Evolutionary conservation across 2,329 filamentous ascomycete species (phyloP).

Genomic region (Cercospora citrullina): DNA sequence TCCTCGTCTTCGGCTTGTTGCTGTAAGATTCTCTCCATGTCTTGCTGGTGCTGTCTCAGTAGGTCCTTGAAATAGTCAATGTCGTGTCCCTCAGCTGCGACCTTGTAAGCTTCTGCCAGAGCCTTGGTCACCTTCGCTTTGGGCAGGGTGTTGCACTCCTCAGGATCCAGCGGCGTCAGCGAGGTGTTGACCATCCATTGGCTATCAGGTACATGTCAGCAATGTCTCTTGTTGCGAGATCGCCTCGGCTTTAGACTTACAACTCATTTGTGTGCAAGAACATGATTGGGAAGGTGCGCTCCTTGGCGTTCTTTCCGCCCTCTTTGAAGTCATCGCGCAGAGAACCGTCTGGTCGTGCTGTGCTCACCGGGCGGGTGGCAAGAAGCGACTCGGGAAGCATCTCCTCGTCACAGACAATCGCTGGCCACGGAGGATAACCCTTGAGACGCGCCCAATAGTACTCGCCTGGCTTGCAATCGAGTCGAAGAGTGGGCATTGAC

Average conservation of each 20-base stretch:
- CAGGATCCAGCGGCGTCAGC: constrained; percentile 72
- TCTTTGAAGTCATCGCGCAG: constrained; percentile 86
- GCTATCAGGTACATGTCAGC: constrained; percentile 51
- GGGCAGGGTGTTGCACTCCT: constrained; percentile 65
- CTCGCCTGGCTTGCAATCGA: constrained; percentile 85
- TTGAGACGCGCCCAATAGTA: constrained; percentile 92
- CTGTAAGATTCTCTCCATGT: constrained; percentile 43
- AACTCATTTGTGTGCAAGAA: constrained; percentile 95
- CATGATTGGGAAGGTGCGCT: constrained; percentile 92
- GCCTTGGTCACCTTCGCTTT: constrained; percentile 79
- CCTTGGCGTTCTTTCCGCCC: constrained; percentile 79
- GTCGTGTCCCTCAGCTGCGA: constrained; percentile 76
- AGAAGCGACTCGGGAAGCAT: constrained; percentile 84
- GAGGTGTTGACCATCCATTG: constrained; percentile 88
- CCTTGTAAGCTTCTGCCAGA: constrained; percentile 73
- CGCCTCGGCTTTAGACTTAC: constrained; percentile 60
- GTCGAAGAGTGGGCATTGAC: constrained; percentile 65
- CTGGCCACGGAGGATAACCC: constrained; percentile 92
- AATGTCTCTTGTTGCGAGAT: neutral
- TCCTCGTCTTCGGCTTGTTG: constrained; percentile 44
- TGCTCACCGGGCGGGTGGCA: constrained; percentile 78
- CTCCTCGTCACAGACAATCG: constrained; percentile 88
- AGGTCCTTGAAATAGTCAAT: constrained; percentile 82
- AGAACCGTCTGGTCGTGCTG: constrained; percentile 76
- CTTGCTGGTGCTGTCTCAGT: constrained; percentile 60